Base-by-base conservation (phyloP, 331 rosid species). In the Quercus phellos region DNA sequence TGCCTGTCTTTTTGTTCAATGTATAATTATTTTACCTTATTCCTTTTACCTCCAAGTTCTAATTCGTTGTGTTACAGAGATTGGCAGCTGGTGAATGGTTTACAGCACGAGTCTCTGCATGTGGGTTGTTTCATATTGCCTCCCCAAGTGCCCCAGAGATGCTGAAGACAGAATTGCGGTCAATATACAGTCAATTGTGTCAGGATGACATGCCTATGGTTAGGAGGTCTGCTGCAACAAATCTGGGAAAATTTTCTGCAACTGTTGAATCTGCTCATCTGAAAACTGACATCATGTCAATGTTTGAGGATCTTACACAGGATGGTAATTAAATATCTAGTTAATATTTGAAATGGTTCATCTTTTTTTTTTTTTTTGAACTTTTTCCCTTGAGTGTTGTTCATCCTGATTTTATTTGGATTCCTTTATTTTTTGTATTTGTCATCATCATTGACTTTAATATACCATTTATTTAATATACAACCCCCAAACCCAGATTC, bases 131-230 rank as follows among this genome's bases (percentile, higher is more conserved):
- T 81, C 98, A 94, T 79, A 92, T 94, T 80, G 98, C 96, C 10
- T 94, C 92, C 79, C 86, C 91, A 32, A 92, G 97, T 77, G 98
- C 98, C 29, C 90, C 92, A 14, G 97, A 94, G 55, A 75, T 82
- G 12, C 81, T 87, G 73, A 94, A 90, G 90, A 81, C 91, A 7
- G 98, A 94, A 81, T 80, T 92, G 74, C 88, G 98, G 75, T 87
- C 98, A 61, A 86, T 87, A 59, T 94, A 94, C 87, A 89, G 87
- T 79, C 97, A 94, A 71, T 85, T 92, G 87, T 94, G 98, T 87
- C 97, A 90, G 86, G 98, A 94, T 85, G 98, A 94, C 86, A 92
- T 92, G 98, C 98, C 98, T 24, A 94, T 94, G 97, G 98, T 94
- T 79, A 92, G 98, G 92, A 90, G 98, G 86, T 94, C 98, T 70